These are phyloP conservation scores for Spiraea crenata DNA, from an alignment of 331 rosid genomes.

Conservation along the genomic window DNA sequence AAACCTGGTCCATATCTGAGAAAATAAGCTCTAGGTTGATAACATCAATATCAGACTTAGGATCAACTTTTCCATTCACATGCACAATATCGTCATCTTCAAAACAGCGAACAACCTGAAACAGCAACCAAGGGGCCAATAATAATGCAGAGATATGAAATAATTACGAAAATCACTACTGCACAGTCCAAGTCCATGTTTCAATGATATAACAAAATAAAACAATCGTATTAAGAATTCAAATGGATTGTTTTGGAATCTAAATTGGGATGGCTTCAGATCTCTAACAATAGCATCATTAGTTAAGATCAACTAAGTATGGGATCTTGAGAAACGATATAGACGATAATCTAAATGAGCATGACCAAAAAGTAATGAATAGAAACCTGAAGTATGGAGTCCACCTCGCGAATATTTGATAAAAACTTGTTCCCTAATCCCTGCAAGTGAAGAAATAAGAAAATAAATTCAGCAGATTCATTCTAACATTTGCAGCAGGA, in stretches of 20 bases:
- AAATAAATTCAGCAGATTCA: constrained; percentile 11
- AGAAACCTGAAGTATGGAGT: constrained; percentile 89
- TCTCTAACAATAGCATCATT: neutral
- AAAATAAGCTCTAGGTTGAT: constrained; percentile 93
- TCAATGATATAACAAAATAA: neutral
- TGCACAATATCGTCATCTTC: constrained; percentile 94
- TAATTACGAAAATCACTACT: neutral
- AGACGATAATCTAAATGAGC: constrained; percentile 9
- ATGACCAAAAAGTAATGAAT: constrained; percentile 9
- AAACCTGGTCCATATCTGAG: constrained; percentile 96
- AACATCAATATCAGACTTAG: constrained; percentile 85
- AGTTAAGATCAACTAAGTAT: neutral
- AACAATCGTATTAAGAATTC: neutral
- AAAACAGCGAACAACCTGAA: constrained; percentile 88
- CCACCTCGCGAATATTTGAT: constrained; percentile 94
- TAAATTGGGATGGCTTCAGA: constrained; percentile 2
- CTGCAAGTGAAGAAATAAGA: constrained; percentile 49
- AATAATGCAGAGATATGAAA: constrained; percentile 14
- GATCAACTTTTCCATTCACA: constrained; percentile 90
- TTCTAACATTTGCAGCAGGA: neutral
- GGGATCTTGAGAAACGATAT: neutral
- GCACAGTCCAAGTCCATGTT: neutral
- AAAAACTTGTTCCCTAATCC: constrained; percentile 91
- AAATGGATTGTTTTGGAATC: neutral
- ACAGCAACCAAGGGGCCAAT: constrained; percentile 25